phyloP scores from a whole-genome alignment of 2,329 filamentous ascomycete species.

The Alternaria rosae region DNA sequence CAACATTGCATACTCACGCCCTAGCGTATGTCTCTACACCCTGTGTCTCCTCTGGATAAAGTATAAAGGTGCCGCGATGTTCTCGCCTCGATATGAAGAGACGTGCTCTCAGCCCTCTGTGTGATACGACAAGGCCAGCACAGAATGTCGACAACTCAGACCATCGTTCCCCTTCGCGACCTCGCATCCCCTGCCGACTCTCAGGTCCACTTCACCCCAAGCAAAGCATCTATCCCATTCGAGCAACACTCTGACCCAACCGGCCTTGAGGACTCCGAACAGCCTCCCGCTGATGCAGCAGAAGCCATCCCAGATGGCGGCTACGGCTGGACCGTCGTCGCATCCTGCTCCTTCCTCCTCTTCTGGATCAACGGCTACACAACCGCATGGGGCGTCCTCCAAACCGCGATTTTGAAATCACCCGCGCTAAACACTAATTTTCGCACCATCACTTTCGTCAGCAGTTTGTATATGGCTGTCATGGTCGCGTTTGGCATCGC shows the following conservation, averaged over 20 bases:
- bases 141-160: neutral
- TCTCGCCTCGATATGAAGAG: neutral
- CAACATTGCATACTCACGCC: neutral
- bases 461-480: conserved; percentile 60
- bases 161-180: neutral
- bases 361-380: conserved; percentile 62
- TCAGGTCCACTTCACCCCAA: neutral
- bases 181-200: neutral
- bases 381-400: conserved; percentile 68
- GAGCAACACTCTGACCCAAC: neutral
- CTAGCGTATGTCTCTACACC: neutral
- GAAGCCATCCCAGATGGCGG: conserved; percentile 59
- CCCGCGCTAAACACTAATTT: conserved; percentile 19
- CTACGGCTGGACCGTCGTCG: conserved; percentile 65
- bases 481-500: conserved; percentile 62
- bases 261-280: neutral
- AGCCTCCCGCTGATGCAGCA: neutral
- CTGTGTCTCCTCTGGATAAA: neutral
- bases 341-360: conserved; percentile 58
- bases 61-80: neutral
- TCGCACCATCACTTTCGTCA: conserved; percentile 64
- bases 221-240: neutral
- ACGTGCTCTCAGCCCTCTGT: neutral
- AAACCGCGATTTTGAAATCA: conserved; percentile 63
- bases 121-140: no score